Percentiles rank a stretch among this genome's conserved stretches.
phyloP scores from a whole-genome alignment of 208 protist genomes.

The Leishmania lainsoni region DNA sequence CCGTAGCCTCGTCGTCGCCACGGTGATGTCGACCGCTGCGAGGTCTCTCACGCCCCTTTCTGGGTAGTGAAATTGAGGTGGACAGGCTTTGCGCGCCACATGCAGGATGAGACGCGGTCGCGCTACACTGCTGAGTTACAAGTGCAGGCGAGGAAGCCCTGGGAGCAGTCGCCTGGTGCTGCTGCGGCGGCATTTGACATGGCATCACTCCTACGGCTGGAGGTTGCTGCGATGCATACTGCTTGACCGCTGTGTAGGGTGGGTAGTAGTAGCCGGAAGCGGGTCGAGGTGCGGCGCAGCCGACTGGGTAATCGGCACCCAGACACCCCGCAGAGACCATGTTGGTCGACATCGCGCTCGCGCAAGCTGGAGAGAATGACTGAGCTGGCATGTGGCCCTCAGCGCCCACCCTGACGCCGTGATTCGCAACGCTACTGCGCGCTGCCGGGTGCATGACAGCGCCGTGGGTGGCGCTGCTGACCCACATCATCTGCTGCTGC shows the following conservation, averaged over 20 bases:
- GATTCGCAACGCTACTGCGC: neutral
- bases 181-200: constrained; percentile 14
- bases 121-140: neutral
- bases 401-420: neutral
- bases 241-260: neutral
- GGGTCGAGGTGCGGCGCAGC: neutral
- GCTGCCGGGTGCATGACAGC: neutral
- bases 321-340: neutral
- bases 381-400: no score
- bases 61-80: neutral
- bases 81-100: neutral
- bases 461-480: neutral
- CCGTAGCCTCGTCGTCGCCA: neutral
- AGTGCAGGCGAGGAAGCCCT: neutral
- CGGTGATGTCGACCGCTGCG: constrained; percentile 7
- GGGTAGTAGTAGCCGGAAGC: neutral
- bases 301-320: neutral
- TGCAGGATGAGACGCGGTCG: neutral
- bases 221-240: neutral
- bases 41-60: neutral
- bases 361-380: neutral
- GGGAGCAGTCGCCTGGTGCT: neutral
- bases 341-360: neutral
- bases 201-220: neutral
- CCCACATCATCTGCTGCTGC: constrained; percentile 11